Base-by-base conservation (phyloP, 805 yeast genomes). In the Kuraishia floccosa region DNA sequence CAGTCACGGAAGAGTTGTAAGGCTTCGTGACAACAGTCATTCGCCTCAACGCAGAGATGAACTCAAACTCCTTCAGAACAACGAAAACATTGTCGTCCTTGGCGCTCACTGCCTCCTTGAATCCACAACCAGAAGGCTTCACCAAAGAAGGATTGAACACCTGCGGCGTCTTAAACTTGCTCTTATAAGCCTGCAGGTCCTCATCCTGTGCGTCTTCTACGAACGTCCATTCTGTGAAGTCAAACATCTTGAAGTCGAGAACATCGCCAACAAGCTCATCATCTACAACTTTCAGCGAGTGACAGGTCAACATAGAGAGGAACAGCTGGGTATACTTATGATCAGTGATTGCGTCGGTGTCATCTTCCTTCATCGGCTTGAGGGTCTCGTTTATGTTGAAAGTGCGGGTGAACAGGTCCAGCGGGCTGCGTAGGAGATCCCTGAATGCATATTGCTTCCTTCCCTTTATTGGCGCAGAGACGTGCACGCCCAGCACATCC, bases 181-280 rank as follows among this genome's bases (percentile, higher is more conserved):
- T 28, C 5, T 45, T 29, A 27, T 43, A 52, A 9, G 41, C 38
- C 17, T 14, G 38, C 24, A 44, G 33, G 3, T 16, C 38, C 35
- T 58, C 61, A 18, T 58, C 56, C 22, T 47, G 59, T 24, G 66
- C 70, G 32, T 79, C 80, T 47, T 89, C 97, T 14, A 69, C 67
- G 40, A 77, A 72, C 7, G 64, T 54, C 87, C 95, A 85, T 2
- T 65, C 63, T 1, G 94, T 78, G 50, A 87, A 91, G 42, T 79
- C 81, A 58, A 91, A 91, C 95, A 93, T 91, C 47, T 87, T 87
- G 25, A 61, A 64, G 53, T 91, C 99, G 28, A 91, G 57, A 1
- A 98, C 98, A 55, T 91, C 99, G 13, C 99, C 99, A 32, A 87
- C 60, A 17, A 84, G 49, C 34, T 80, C 93, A 19, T 65, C 75